These are phyloP conservation scores for Anacardium occidentale DNA, from an alignment of 345 rosid species.

Conservation along the genomic window DNA sequence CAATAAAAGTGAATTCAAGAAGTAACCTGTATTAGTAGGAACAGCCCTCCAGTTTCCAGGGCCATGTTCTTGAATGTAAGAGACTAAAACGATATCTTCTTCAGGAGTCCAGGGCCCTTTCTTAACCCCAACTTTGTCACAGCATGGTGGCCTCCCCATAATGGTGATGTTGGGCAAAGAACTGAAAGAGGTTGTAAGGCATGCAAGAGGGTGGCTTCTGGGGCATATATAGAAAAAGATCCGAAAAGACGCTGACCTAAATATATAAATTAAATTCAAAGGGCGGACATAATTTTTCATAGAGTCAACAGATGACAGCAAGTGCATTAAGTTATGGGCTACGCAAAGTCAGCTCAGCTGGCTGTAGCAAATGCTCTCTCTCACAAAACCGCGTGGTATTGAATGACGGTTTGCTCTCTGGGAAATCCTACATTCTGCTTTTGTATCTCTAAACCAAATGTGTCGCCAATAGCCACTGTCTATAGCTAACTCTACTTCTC, in stretches of 20 bases:
- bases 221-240: constrained; percentile 42
- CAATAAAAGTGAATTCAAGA: too few relatives aligned
- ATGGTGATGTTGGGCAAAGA: constrained; percentile 20
- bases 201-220: constrained; percentile 17
- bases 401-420: constrained; percentile 50
- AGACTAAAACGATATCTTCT: constrained; percentile 76
- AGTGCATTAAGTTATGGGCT: constrained; percentile 49
- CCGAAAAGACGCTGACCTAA: constrained; percentile 43
- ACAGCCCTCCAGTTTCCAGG: constrained; percentile 87
- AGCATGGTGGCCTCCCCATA: constrained; percentile 88
- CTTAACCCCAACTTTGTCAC: constrained; percentile 75
- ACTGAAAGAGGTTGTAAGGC: constrained; percentile 35
- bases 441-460: constrained; percentile 17
- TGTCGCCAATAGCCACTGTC: background rate
- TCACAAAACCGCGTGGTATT: constrained; percentile 84
- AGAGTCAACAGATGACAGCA: constrained; percentile 55
- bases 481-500: background rate
- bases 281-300: background rate
- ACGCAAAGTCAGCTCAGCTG: constrained; percentile 65
- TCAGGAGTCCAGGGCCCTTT: constrained; percentile 97
- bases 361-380: background rate
- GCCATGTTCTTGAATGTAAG: constrained; percentile 81
- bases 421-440: constrained; percentile 31
- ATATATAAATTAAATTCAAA: background rate
- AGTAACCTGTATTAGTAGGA: constrained; percentile 63